Evolutionary conservation across 2,329 filamentous ascomycete species (phyloP).

Genomic region (Phialophora verrucosa): DNA sequence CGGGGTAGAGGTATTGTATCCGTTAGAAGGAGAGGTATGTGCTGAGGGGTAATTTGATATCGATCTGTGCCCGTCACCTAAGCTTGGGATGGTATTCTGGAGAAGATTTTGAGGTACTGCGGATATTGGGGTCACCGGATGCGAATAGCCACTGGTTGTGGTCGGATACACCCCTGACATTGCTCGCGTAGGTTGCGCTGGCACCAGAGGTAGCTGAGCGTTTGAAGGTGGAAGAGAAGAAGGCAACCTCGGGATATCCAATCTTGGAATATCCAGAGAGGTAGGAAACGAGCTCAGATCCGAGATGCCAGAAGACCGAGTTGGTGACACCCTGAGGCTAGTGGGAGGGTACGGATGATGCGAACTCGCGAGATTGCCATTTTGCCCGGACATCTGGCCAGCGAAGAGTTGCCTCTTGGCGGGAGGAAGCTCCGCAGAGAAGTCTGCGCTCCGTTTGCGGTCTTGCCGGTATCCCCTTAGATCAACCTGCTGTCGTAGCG

Average conservation of each 20-base stretch:
- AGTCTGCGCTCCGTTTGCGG: slow-evolving; percentile 66
- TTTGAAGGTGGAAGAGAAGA: slow-evolving; percentile 8
- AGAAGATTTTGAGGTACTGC: slow-evolving; percentile 43
- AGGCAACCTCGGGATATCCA: slow-evolving; percentile 32
- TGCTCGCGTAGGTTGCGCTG: slow-evolving; percentile 58
- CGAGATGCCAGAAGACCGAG: slow-evolving; percentile 2
- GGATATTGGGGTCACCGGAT: slow-evolving; percentile 50
- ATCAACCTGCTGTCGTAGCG: slow-evolving; percentile 30
- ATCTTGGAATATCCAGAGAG: slow-evolving; percentile 36
- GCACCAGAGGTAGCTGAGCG: slow-evolving; percentile 41
- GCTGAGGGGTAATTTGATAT: slow-evolving; percentile 54
- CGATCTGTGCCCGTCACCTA: slow-evolving; percentile 27
- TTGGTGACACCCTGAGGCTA: slow-evolving; percentile 20
- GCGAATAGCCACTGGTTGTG: slow-evolving; percentile 59
- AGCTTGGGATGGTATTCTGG: slow-evolving; percentile 42
- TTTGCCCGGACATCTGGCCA: slow-evolving; percentile 5
- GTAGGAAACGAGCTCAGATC: slow-evolving; percentile 33
- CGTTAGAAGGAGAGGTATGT: slow-evolving; percentile 70
- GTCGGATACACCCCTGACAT: slow-evolving; percentile 78
- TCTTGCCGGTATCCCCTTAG: slow-evolving; percentile 50
- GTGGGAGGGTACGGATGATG: slow-evolving; percentile 14
- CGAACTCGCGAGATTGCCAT: slow-evolving; percentile 29
- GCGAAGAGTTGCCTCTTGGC: slow-evolving; percentile 55
- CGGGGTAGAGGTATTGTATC: slow-evolving; percentile 64
- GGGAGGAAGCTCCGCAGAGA: slow-evolving; percentile 60